Evolutionary conservation across 345 rosid species (phyloP).

Genomic region (Erodium maritimum): DNA sequence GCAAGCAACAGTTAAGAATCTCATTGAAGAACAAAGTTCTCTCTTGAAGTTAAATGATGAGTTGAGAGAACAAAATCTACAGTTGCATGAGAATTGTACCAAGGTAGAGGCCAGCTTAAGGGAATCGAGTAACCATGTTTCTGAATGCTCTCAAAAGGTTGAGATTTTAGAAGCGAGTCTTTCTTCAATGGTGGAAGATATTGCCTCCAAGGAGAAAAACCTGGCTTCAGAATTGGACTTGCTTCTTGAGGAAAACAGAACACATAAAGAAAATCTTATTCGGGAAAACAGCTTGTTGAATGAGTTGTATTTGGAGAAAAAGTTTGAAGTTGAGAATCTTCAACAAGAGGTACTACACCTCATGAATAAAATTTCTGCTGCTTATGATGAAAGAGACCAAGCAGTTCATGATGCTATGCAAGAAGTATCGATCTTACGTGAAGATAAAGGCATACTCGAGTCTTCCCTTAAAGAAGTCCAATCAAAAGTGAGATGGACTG

Average conservation of each 20-base stretch:
- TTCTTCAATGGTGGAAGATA: slow-evolving; percentile 25
- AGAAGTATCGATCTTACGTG: slow-evolving; percentile 19
- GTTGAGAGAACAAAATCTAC: slow-evolving; percentile 20
- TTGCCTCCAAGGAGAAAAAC: slow-evolving; percentile 25
- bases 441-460: slow-evolving; percentile 22
- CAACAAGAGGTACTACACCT: slow-evolving; percentile 15
- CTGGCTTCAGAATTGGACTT: slow-evolving; percentile 23
- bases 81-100: slow-evolving; percentile 23
- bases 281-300: slow-evolving; percentile 17
- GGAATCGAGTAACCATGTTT: slow-evolving; percentile 13
- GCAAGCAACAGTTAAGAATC: slow-evolving; percentile 16
- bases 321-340: slow-evolving; percentile 28
- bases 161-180: slow-evolving; percentile 26
- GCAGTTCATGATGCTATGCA: slow-evolving; percentile 15
- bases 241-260: slow-evolving; percentile 26
- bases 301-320: slow-evolving; percentile 24
- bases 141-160: slow-evolving; percentile 21
- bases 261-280: slow-evolving; percentile 23
- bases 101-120: slow-evolving; percentile 26
- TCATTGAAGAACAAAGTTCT: slow-evolving; percentile 20
- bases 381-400: slow-evolving; percentile 21
- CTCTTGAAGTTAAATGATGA: slow-evolving; percentile 24
- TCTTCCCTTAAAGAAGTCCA: slow-evolving; percentile 12
- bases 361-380: slow-evolving; percentile 14
- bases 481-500: slow-evolving; percentile 6